A percentile compares a stretch with the other conserved stretches of the same genome.
phyloP scores from a whole-genome alignment of 202 grass and related monocot species.

The Digitaria exilis region DNA sequence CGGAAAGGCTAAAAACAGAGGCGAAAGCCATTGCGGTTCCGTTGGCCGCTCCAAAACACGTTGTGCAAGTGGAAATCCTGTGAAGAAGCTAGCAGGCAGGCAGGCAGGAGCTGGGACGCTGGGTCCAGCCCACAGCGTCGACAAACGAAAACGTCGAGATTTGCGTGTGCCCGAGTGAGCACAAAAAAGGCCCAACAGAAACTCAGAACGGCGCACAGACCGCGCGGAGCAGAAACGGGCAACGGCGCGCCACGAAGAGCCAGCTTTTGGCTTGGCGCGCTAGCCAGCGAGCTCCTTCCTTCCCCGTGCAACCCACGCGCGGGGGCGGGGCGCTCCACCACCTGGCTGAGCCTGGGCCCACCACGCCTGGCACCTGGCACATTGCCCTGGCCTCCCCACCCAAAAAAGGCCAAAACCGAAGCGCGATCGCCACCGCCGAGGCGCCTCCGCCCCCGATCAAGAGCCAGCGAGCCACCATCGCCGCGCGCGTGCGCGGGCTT shows the following conservation, averaged over 20 bases:
- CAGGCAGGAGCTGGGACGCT: too few relatives aligned
- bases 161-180: background rate
- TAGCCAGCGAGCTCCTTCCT: background rate
- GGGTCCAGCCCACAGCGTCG: background rate
- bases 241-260: background rate
- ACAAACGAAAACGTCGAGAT: too few relatives aligned
- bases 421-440: background rate
- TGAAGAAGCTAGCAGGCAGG: too few relatives aligned
- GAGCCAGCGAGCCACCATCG: background rate
- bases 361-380: background rate
- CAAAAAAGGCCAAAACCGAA: background rate
- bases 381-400: background rate
- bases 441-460: background rate
- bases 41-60: too few relatives aligned
- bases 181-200: background rate
- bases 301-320: background rate
- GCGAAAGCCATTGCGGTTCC: too few relatives aligned
- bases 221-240: background rate
- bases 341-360: background rate
- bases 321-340: conserved; percentile 18
- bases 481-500: background rate
- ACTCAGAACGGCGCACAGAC: background rate
- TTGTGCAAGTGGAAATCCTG: too few relatives aligned
- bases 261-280: conserved; percentile 4
- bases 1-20: too few relatives aligned